These are phyloP conservation scores for Backusella luteola DNA, from an alignment of 192 early-diverging fungal species.

Conservation along the genomic window DNA sequence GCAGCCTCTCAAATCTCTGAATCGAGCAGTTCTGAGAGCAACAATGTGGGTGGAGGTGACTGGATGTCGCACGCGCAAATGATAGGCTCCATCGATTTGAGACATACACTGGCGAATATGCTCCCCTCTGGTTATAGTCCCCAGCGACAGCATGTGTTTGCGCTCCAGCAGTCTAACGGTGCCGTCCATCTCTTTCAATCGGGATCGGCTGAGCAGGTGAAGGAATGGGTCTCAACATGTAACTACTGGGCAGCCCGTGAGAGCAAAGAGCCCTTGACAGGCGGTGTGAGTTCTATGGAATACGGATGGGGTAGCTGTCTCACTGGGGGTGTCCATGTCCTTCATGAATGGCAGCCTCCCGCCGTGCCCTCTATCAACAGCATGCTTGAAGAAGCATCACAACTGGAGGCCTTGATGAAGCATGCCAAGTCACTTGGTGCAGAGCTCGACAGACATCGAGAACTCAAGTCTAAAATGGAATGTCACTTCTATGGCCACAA, in stretches of 20 bases:
- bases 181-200: conserved; percentile 86
- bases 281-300: conserved; percentile 85
- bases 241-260: conserved; percentile 95
- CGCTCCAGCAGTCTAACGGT: conserved; percentile 74
- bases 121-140: conserved; percentile 80
- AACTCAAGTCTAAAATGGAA: conserved; percentile 41
- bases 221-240: conserved; percentile 82
- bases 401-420: conserved; percentile 59
- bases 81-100: conserved; percentile 52
- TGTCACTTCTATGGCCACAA: conserved; percentile 52
- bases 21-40: neutral
- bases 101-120: conserved; percentile 79
- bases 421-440: conserved; percentile 59
- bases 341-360: conserved; percentile 48
- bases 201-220: conserved; percentile 58
- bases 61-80: conserved; percentile 26
- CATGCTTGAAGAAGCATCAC: conserved; percentile 34
- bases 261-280: conserved; percentile 83
- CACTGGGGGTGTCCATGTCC: conserved; percentile 15
- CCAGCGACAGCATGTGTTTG: conserved; percentile 78
- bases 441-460: conserved; percentile 65
- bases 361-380: conserved; percentile 39
- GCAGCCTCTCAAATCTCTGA: neutral
- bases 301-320: conserved; percentile 77
- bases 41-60: conserved; percentile 13